Base-by-base conservation (phyloP, 2,329 filamentous ascomycete genomes). In the Emericellopsis atlantica region DNA sequence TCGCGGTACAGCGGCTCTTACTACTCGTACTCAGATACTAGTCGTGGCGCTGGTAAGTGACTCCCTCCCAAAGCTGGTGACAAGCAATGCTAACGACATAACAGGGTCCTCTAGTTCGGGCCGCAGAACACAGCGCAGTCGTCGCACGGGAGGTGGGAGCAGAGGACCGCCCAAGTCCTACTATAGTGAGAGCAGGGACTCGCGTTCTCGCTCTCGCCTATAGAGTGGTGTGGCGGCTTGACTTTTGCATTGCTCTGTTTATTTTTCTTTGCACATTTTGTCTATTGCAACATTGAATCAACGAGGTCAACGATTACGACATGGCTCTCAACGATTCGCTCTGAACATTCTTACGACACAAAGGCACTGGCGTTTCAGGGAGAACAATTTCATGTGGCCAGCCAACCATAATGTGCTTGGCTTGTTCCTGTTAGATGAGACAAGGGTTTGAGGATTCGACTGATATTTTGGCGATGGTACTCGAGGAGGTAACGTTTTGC, bases 1-100 rank as follows among this genome's bases (percentile, higher is more conserved):
- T 62, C 61, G 55, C 67, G 51, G 49, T 72, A 72, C 58, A 69
- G 61, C 54, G 70, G 72, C 54, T 75, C 65, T 40, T 69, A 69
- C 46, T 69, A 70, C 52, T 71, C 66, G 40, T 76, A 74, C 55
- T 67, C 66, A 18, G 66, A 62, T 46, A 65, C 59, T 47, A 67
- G 57, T 51, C 67, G 26, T 29, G 26, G 26, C 26, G 26, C 66
- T 46, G 73, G 72, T 74, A 61, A 69, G 71, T 72, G 8, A 36
- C 22, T 32, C n/a, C n/a, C 8, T 33, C 18, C 5, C 29, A 40
- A 32, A 16, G 12, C 9, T 11, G 14, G n/a, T 36, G 32, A 26
- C 8, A 29, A 29, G 26, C 26, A 14, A n/a, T 15, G 24, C 43
- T 45, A 37, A 45, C 40, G 33, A 37, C n/a, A n/a, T 7, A 29